Base-by-base conservation (phyloP, 1,139 yeast genomes). In the Candida tunisiensis region DNA sequence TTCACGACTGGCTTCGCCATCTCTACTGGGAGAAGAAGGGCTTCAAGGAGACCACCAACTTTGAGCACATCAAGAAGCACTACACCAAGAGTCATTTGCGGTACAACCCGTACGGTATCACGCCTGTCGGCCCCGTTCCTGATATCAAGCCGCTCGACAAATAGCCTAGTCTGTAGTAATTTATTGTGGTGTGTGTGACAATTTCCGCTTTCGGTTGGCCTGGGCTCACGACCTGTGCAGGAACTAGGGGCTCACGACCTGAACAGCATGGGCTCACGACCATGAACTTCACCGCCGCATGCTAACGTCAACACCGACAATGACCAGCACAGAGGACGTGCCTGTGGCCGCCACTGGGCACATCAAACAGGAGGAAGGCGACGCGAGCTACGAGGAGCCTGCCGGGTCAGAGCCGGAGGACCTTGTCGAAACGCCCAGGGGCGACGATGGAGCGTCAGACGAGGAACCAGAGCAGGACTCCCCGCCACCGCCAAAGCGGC, bases 51-150 rank as follows among this genome's bases (percentile, higher is more conserved):
- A 80, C 95, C 10, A 82, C 93, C 13, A 62, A 79, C 48, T 82
- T 85, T 45, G 79, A 75, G 25, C 96, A 85, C 51, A 85, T 85
- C 59, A 85, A 85, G 53, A 59, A 60, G 40, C 95, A 85, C 53
- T 88, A 85, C 58, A 82, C 94, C 28, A 50, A 54, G 52, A 73
- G 91, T 14, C 96, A 85, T 51, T 49, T 65, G 29, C 65, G 64
- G 29, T 75, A 82, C 50, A 88, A 88, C 49, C 95, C 93, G 6
- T 56, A 62, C 36, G 74, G 77, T 2, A 75, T 88, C 38, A 78
- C 94, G 2, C 93, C 96, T 6, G 47, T 75, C 24, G 98, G 98
- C 3, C 98, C 98, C 12, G 42, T 74, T 26, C 93, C 93, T 21
- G 55, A 79, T 43, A 77, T 82, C 34, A 24, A 36, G 28, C 47